phyloP scores from a whole-genome alignment of 352 stramenopile species.

The Ophiocytium majus region DNA sequence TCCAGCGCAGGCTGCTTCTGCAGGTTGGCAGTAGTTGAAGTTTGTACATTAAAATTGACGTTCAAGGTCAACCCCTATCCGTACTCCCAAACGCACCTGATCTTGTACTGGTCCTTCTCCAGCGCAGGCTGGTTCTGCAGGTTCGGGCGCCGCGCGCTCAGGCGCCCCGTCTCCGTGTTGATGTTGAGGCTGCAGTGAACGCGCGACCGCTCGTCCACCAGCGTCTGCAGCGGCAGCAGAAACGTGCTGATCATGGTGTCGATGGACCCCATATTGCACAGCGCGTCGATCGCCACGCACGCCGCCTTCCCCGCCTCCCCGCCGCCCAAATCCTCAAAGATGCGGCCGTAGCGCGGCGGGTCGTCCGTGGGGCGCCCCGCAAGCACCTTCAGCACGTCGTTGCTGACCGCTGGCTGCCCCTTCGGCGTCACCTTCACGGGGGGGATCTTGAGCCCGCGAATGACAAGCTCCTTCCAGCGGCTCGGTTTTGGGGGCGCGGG shows the following conservation, averaged over 20 bases:
- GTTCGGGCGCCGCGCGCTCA: constrained; percentile 95
- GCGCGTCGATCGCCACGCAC: constrained; percentile 86
- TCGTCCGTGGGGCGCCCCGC: constrained; percentile 70
- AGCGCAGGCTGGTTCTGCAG: constrained; percentile 96
- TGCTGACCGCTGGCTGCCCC: constrained; percentile 83
- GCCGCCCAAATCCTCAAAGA: constrained; percentile 81
- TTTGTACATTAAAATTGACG: too few species aligned
- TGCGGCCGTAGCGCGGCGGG: constrained; percentile 29
- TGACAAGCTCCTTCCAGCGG: constrained; percentile 67
- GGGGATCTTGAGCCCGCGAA: constrained; percentile 78
- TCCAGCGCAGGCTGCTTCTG: constrained; percentile 96
- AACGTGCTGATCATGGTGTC: constrained; percentile 99
- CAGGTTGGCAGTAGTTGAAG: too few species aligned
- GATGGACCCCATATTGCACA: constrained; percentile 93
- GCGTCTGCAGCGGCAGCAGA: constrained; percentile 79
- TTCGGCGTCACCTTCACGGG: constrained; percentile 84
- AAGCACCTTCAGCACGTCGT: constrained; percentile 86
- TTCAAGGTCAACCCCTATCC: too few species aligned
- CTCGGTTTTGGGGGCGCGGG: constrained; percentile 56
- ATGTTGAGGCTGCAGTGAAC: constrained; percentile 98
- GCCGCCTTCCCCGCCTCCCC: constrained; percentile 83
- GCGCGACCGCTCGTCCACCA: constrained; percentile 85
- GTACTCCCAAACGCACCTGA: constrained; percentile 66
- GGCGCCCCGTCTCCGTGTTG: constrained; percentile 96
- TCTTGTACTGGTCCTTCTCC: constrained; percentile 84